These are phyloP conservation scores for Plasmodium gonderi DNA, from an alignment of 169 alveolate species.

Conservation along the genomic window DNA sequence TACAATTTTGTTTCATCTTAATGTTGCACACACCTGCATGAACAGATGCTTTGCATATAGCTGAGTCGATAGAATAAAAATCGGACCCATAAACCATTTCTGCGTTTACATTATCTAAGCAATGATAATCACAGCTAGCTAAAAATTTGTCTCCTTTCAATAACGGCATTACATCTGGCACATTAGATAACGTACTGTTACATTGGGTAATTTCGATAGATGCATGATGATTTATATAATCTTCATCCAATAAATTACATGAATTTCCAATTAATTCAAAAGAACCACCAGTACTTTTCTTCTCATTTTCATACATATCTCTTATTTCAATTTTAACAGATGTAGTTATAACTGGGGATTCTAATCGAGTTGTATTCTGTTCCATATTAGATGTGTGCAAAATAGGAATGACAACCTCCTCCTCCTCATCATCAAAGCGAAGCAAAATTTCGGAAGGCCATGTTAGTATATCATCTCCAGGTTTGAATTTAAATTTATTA, in stretches of 20 bases:
- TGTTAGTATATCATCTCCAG: slow-evolving; percentile 78
- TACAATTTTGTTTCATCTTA: neutral
- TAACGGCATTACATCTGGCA: slow-evolving; percentile 71
- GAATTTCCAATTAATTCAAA: slow-evolving; percentile 78
- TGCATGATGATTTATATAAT: slow-evolving; percentile 20
- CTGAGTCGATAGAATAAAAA: slow-evolving; percentile 32
- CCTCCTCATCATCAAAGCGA: slow-evolving; percentile 76
- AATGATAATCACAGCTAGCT: slow-evolving; percentile 70
- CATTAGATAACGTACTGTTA: slow-evolving; percentile 23
- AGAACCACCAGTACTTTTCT: slow-evolving; percentile 81
- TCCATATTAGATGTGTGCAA: slow-evolving; percentile 80
- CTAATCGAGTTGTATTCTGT: slow-evolving; percentile 69
- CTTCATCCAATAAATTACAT: slow-evolving; percentile 28
- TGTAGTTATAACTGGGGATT: slow-evolving; percentile 77
- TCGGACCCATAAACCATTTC: slow-evolving; percentile 58
- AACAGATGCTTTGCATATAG: slow-evolving; percentile 41
- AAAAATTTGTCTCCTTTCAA: slow-evolving; percentile 67
- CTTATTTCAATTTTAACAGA: slow-evolving; percentile 75
- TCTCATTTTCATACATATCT: slow-evolving; percentile 67
- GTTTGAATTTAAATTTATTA: slow-evolving; percentile 77
- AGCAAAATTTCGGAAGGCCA: slow-evolving; percentile 82
- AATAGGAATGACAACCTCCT: slow-evolving; percentile 73
- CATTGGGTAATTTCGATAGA: slow-evolving; percentile 72
- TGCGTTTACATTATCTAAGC: slow-evolving; percentile 12
- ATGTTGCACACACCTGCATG: slow-evolving; percentile 54